These are phyloP conservation scores for Pseudogymnoascus sp. DNA, from an alignment of 2,329 filamentous ascomycete species.

Conservation along the genomic window DNA sequence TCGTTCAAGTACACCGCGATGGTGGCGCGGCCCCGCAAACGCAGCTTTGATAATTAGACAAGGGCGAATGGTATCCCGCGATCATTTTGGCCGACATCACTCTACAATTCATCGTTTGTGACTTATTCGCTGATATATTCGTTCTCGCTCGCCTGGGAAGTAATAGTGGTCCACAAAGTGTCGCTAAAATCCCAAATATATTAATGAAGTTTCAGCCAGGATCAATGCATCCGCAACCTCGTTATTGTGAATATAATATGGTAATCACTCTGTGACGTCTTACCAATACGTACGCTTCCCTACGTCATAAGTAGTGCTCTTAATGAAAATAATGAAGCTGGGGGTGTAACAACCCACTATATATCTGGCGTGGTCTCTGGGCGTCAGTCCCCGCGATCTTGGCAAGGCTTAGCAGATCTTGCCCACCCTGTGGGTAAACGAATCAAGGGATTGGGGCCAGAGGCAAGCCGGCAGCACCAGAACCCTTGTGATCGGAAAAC, in stretches of 20 bases:
- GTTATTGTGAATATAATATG: not conserved
- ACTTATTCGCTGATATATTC: not conserved
- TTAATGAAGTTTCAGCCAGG: not conserved
- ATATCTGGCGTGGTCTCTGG: not conserved
- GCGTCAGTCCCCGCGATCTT: not conserved
- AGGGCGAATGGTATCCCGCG: not conserved
- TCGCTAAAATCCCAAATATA: not conserved
- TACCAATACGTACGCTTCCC: not conserved
- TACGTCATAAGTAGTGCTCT: not conserved
- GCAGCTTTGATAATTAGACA: not conserved
- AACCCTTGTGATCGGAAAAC: no score
- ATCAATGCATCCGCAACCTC: not conserved
- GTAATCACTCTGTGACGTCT: not conserved
- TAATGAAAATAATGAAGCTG: not conserved
- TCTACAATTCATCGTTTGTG: not conserved
- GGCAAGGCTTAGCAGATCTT: conserved; percentile 3
- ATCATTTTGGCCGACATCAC: not conserved
- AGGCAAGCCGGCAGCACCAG: not conserved
- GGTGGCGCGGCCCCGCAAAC: no score
- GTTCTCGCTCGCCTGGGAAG: not conserved
- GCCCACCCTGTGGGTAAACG: not conserved
- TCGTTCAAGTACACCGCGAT: not conserved
- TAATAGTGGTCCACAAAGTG: not conserved
- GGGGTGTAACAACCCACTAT: not conserved
- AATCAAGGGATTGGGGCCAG: not conserved